These are phyloP conservation scores for Aureobasidium sp. DNA, from an alignment of 2,329 filamentous ascomycete species.

Conservation along the genomic window DNA sequence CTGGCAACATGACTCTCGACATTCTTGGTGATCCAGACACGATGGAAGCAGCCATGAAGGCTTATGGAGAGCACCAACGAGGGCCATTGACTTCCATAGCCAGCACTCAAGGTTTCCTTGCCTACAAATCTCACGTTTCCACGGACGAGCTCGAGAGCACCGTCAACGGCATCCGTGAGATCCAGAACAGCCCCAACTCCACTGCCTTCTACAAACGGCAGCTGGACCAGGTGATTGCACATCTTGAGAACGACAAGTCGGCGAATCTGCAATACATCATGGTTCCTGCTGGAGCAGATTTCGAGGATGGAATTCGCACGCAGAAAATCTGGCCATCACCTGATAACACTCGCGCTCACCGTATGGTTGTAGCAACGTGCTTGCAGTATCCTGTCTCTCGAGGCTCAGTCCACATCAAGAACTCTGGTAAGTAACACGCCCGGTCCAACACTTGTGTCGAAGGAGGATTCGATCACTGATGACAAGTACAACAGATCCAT, in stretches of 20 bases:
- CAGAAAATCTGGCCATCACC: conserved; percentile 23
- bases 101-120: conserved; percentile 30
- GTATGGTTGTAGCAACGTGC: conserved; percentile 22
- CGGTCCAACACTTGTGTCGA: not conserved
- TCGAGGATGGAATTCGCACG: conserved; percentile 21
- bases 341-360: conserved; percentile 17
- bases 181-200: conserved; percentile 16
- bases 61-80: conserved; percentile 23
- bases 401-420: conserved; percentile 26
- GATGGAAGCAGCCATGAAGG: conserved; percentile 27
- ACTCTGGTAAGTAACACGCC: conserved; percentile 14
- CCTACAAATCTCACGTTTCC: conserved; percentile 27
- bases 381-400: conserved; percentile 25
- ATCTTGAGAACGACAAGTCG: conserved; percentile 28
- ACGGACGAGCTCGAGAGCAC: conserved; percentile 25
- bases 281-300: conserved; percentile 22
- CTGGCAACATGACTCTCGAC: conserved; percentile 22
- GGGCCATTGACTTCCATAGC: conserved; percentile 26
- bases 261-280: conserved; percentile 31
- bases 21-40: conserved; percentile 24
- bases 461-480: not conserved
- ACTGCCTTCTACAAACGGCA: conserved; percentile 29
- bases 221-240: conserved; percentile 25
- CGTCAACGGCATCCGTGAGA: conserved; percentile 24
- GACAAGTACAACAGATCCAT: conserved; percentile 11